These are phyloP conservation scores for Beauveria rudraprayagi DNA, from an alignment of 2,329 filamentous ascomycete genomes.

Conservation along the genomic window DNA sequence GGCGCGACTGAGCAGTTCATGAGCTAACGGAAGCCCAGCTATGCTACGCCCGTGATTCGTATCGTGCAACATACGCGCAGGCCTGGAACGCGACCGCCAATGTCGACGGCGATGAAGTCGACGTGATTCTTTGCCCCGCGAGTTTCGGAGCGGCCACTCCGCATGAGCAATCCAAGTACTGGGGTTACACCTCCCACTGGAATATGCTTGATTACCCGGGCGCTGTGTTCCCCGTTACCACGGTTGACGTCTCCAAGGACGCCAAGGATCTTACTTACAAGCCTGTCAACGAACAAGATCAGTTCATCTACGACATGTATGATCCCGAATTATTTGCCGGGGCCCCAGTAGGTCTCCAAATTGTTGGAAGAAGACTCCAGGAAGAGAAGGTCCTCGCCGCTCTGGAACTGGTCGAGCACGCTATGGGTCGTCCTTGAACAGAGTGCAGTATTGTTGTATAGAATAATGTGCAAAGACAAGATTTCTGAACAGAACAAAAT, in stretches of 20 bases:
- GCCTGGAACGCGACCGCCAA: constrained; percentile 30
- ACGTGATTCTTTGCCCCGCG: constrained; percentile 55
- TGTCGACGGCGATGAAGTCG: constrained; percentile 30
- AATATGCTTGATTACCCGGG: constrained; percentile 62
- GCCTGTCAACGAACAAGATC: constrained; percentile 22
- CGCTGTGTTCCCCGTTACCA: constrained; percentile 49
- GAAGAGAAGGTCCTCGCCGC: constrained; percentile 25
- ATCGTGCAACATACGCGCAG: constrained; percentile 28
- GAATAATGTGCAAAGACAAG: not conserved
- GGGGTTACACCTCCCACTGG: constrained; percentile 60
- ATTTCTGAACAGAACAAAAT: no score
- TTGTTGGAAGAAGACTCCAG: constrained; percentile 22
- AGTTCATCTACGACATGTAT: constrained; percentile 23
- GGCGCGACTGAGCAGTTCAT: not conserved
- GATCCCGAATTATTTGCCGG: constrained; percentile 18
- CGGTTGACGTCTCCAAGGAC: constrained; percentile 21
- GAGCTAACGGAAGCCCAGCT: constrained; percentile 15
- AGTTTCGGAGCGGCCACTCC: constrained; percentile 43
- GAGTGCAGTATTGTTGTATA: no score
- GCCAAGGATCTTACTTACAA: constrained; percentile 17
- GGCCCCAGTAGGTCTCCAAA: constrained; percentile 21
- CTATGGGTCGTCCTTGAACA: constrained; percentile 14
- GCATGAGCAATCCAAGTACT: constrained; percentile 39
- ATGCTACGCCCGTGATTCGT: constrained; percentile 30
- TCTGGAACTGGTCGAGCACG: constrained; percentile 18